A percentile compares a stretch with the other conserved stretches of the same genome.
These are phyloP conservation scores for Neurospora sp. DNA, from an alignment of 495 filamentous ascomycete genomes.

Conservation along the genomic window DNA sequence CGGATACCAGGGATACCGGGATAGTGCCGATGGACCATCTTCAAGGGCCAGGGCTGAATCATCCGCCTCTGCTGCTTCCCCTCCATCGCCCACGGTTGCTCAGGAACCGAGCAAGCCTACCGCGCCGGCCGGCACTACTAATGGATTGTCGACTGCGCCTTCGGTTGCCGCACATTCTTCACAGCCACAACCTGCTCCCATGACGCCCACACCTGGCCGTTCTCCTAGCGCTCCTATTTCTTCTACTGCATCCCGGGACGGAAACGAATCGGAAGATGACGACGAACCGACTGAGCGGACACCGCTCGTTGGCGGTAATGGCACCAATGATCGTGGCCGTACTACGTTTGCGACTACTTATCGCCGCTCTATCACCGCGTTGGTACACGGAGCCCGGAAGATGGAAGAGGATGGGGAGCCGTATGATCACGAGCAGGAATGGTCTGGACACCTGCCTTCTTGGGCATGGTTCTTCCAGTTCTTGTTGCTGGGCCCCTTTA, in stretches of 20 bases:
- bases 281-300: conserved; percentile 66
- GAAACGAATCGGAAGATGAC: conserved; percentile 34
- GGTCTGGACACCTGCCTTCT: conserved; percentile 67
- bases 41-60: not conserved
- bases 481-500: conserved; percentile 65
- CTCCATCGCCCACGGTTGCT: not conserved
- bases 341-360: conserved; percentile 68
- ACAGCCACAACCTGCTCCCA: not conserved
- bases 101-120: not conserved
- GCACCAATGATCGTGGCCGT: conserved; percentile 33
- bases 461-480: conserved; percentile 87
- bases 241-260: conserved; percentile 9
- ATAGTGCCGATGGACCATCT: not conserved
- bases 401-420: conserved; percentile 26
- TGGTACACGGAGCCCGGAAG: conserved; percentile 23
- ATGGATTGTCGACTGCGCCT: not conserved
- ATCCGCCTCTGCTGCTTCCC: not conserved
- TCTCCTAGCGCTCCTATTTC: not conserved
- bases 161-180: not conserved
- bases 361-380: conserved; percentile 34
- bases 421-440: conserved; percentile 73
- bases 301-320: conserved; percentile 50
- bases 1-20: conserved; percentile 1
- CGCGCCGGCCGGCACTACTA: not conserved
- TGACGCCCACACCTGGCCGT: not conserved